Evolutionary conservation across 2,329 filamentous ascomycete species (phyloP).

Genomic region (Mycogone perniciosa): DNA sequence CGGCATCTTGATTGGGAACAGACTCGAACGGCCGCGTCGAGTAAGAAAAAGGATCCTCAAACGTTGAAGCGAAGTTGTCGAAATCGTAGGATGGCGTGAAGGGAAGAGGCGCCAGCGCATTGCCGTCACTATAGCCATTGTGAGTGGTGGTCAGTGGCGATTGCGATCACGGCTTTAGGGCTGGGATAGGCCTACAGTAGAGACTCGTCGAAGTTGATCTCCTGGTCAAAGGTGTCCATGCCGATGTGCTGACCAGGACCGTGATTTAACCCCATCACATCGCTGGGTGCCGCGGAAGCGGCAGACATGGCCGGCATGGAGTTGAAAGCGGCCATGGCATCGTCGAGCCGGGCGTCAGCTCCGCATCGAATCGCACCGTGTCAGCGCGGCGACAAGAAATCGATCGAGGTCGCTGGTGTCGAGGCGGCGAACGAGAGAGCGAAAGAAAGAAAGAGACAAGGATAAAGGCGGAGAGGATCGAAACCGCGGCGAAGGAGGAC

Average conservation of each 20-base stretch:
- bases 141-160: slow-evolving; percentile 10
- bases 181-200: slow-evolving; percentile 42
- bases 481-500: too few relatives aligned
- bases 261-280: slow-evolving; percentile 42
- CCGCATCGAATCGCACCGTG: slow-evolving; percentile 19
- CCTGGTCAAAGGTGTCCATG: slow-evolving; percentile 47
- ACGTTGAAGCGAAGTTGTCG: slow-evolving; percentile 53
- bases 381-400: slow-evolving; percentile 7
- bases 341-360: slow-evolving; percentile 27
- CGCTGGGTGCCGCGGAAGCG: slow-evolving; percentile 32
- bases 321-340: slow-evolving; percentile 56
- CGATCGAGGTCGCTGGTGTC: neutral
- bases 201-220: slow-evolving; percentile 50
- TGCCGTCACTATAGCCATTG: slow-evolving; percentile 25
- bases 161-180: neutral
- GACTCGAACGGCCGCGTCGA: slow-evolving; percentile 43
- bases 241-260: slow-evolving; percentile 32
- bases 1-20: slow-evolving; percentile 36
- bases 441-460: neutral
- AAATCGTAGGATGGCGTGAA: slow-evolving; percentile 57
- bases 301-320: slow-evolving; percentile 46
- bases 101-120: slow-evolving; percentile 34
- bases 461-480: neutral
- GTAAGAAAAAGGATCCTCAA: slow-evolving; percentile 61
- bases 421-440: neutral